Evolutionary conservation across 768 basidiomycete genomes (phyloP).

Genomic region (Megacollybia marginata): DNA sequence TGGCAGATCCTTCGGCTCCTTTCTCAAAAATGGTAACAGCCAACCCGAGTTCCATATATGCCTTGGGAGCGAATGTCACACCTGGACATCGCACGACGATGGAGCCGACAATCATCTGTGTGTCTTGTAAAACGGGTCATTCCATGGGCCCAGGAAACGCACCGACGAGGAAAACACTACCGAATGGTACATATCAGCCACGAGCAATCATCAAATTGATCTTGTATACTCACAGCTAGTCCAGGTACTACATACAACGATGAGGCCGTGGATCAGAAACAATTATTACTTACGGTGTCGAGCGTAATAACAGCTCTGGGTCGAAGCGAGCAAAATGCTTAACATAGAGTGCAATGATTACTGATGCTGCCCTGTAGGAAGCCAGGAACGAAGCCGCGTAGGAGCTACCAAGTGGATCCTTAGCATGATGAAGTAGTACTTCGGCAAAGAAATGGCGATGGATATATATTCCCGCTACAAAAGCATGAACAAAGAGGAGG

Average conservation of each 20-base stretch:
- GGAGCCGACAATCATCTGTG: background rate
- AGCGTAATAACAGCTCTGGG: conserved; percentile 25
- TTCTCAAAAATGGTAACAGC: conserved; percentile 31
- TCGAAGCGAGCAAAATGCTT: conserved; percentile 27
- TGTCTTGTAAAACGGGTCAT: background rate
- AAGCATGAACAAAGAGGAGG: background rate
- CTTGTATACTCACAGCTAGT: too few relatives aligned
- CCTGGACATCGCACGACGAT: conserved; percentile 30
- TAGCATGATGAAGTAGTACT: conserved; percentile 32
- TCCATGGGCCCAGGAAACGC: background rate
- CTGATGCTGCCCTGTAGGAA: conserved; percentile 38
- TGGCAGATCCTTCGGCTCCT: conserved; percentile 25
- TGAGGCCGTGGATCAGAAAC: too few relatives aligned
- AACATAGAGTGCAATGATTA: conserved; percentile 21
- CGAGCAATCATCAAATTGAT: too few relatives aligned
- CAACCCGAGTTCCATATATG: conserved; percentile 32
- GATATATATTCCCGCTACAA: conserved; percentile 22
- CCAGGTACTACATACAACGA: too few relatives aligned
- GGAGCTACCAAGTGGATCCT: conserved; percentile 35
- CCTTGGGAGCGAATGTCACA: conserved; percentile 33
- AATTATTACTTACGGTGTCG: background rate
- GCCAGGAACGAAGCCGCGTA: conserved; percentile 41
- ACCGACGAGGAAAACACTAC: background rate
- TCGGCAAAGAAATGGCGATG: conserved; percentile 40
- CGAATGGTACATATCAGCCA: background rate